Percentiles rank a stretch among this genome's conserved stretches.
These are phyloP conservation scores for Anthostomella pinea DNA, from an alignment of 2,329 filamentous ascomycete species.

Conservation along the genomic window DNA sequence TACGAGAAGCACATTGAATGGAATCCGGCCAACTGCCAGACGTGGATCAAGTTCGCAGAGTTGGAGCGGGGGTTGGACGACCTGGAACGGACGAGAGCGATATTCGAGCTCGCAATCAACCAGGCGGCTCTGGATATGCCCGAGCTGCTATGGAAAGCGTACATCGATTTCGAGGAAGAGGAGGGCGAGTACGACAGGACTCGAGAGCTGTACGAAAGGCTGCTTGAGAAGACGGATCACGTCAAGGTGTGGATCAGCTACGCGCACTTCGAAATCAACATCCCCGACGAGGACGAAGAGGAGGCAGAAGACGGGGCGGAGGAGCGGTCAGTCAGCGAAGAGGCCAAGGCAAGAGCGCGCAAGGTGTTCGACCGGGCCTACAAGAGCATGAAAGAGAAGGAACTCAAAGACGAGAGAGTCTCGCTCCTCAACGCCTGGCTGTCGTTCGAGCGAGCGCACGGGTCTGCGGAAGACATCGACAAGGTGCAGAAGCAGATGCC, in stretches of 20 bases:
- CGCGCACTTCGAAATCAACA: constrained; percentile 96
- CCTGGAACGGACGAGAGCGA: constrained; percentile 79
- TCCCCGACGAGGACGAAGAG: constrained; percentile 71
- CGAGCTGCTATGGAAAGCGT: constrained; percentile 94
- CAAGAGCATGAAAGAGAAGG: constrained; percentile 81
- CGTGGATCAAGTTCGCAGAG: constrained; percentile 96
- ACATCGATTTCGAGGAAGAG: constrained; percentile 98
- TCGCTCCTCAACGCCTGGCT: constrained; percentile 89
- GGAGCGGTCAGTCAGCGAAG: constrained; percentile 71
- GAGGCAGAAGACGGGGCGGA: constrained; percentile 59
- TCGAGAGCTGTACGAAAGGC: constrained; percentile 79
- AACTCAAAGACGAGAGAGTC: constrained; percentile 92
- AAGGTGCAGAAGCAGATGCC: constrained; percentile 93
- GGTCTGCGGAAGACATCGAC: constrained; percentile 69
- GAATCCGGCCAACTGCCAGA: constrained; percentile 85
- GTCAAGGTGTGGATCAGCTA: constrained; percentile 99
- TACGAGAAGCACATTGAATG: constrained; percentile 94
- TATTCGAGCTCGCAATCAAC: constrained; percentile 85
- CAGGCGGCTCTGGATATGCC: constrained; percentile 93
- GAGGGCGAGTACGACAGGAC: constrained; percentile 87
- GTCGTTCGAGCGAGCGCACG: constrained; percentile 85
- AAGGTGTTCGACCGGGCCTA: constrained; percentile 83
- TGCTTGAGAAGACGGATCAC: constrained; percentile 93
- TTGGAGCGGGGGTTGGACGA: constrained; percentile 90
- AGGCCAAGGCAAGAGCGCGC: constrained; percentile 78